Evolutionary conservation across 2,329 filamentous ascomycete species (phyloP), one percentile per base, ranked within the genome.

Genomic region (Ilyonectria robusta): DNA sequence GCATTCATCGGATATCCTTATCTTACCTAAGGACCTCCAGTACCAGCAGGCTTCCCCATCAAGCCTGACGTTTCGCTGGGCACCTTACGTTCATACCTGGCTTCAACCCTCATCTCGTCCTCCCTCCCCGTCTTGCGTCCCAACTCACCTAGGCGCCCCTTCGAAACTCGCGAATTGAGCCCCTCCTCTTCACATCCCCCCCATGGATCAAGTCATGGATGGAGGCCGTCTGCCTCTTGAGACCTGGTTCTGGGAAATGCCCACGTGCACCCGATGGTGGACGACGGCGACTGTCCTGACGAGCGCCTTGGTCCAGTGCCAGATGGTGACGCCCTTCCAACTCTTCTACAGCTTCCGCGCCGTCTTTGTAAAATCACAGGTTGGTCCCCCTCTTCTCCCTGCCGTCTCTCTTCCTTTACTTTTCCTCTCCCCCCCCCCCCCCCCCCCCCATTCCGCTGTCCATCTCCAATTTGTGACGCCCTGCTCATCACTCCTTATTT

Each of bases 161-260:
- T 33, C 51, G 62, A 57, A 44, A 23, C 46, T 19, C 59, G 21
- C 54, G 56, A 57, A 40, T 26, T 35, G 31, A 21, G 10, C 31
- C n/a, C 29, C 3, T 35, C 17, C 37, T 6, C 33, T n/a, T 46
- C 13, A 42, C 51, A 57, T 23, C 61, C 26, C 35, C 29, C 37
- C 21, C n/a, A 89, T 89, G 87, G 87, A 89, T 72, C 86, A 88
- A 75, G 85, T 88, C 76, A 86, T 89, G 78, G 88, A 88, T 65
- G 88, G 86, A 72, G 89, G 87, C 66, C 85, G 87, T 60, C 85
- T 97, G 77, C 96, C 95, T 47, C 87, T 99, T 8, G 96, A 98
- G 82, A 92, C 95, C 74, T 99, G 96, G 96, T 98, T 98, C 82
- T 98, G 94, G 88, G 96, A 99, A 81, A 98, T 98, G 93, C 96